These are phyloP conservation scores for Helotiales sp. DNA, from an alignment of 2,329 filamentous ascomycete genomes.

Conservation along the genomic window DNA sequence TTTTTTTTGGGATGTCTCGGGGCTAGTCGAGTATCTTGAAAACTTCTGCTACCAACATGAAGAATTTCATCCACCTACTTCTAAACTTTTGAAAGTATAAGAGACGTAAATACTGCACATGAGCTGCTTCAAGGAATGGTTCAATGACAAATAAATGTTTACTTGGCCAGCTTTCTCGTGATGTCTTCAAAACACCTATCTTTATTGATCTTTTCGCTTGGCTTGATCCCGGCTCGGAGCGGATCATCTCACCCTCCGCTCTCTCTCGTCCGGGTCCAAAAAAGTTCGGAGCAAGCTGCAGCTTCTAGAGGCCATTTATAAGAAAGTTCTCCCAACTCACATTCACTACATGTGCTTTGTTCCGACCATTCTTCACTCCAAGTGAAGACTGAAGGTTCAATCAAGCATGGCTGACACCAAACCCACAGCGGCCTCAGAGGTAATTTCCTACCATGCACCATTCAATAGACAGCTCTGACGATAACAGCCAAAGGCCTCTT, in stretches of 20 bases:
- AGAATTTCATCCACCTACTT: too few relatives aligned
- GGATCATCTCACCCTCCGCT: conserved; percentile 1
- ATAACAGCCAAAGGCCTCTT: conserved; percentile 38
- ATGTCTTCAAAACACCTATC: not conserved
- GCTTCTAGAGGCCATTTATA: not conserved
- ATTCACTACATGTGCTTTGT: not conserved
- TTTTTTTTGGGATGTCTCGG: too few relatives aligned
- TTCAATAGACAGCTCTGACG: not conserved
- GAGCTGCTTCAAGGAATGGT: not conserved
- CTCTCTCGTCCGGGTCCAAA: not conserved
- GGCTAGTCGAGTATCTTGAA: too few relatives aligned
- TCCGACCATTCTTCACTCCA: not conserved
- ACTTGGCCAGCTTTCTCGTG: not conserved
- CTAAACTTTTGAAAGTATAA: too few relatives aligned
- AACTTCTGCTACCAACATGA: too few relatives aligned
- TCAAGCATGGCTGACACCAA: conserved; percentile 37
- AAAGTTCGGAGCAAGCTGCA: not conserved
- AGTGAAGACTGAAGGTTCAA: conserved; percentile 16
- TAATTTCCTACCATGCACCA: conserved; percentile 20
- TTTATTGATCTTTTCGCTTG: not conserved
- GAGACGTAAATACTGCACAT: too few relatives aligned
- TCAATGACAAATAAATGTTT: not conserved
- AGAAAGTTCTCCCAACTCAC: not conserved
- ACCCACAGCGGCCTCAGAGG: conserved; percentile 31
- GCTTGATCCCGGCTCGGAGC: not conserved